These are phyloP conservation scores for Solanum okadae DNA, from an alignment of 257 asterid species.

Conservation along the genomic window DNA sequence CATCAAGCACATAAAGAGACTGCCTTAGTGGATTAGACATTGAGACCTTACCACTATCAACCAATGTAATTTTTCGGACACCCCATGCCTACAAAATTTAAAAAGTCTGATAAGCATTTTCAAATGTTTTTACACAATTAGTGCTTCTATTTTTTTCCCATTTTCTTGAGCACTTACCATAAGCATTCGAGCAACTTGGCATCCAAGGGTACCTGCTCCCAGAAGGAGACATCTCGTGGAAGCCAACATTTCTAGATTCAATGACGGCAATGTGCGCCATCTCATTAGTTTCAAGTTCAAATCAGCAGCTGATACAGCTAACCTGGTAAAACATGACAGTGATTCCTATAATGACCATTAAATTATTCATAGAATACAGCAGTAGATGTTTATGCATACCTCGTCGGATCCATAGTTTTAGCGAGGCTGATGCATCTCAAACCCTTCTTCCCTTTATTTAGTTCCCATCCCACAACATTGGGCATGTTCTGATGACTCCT, in stretches of 20 bases:
- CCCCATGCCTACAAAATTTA: conserved; percentile 82
- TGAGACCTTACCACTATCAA: conserved; percentile 89
- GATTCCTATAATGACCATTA: conserved; percentile 2
- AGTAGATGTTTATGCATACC: conserved; percentile 31
- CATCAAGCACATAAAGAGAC: conserved; percentile 78
- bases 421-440: conserved; percentile 78
- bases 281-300: conserved; percentile 93
- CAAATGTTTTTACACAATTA: background rate
- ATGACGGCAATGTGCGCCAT: conserved; percentile 91
- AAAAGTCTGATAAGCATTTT: background rate
- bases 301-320: conserved; percentile 89
- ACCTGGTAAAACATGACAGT: conserved; percentile 35
- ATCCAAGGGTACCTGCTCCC: conserved; percentile 99
- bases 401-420: conserved; percentile 80
- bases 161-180: conserved; percentile 52
- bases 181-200: conserved; percentile 96
- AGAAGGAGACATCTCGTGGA: conserved; percentile 70
- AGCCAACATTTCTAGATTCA: conserved; percentile 58
- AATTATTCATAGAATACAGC: background rate
- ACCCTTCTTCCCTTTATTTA: conserved; percentile 44
- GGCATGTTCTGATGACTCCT: conserved; percentile 40
- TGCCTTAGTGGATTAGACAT: conserved; percentile 95
- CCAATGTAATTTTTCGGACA: conserved; percentile 68
- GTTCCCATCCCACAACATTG: conserved; percentile 83
- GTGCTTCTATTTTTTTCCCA: background rate